Evolutionary conservation across 768 basidiomycete species (phyloP).

Genomic region (Phanerochaete sordida): DNA sequence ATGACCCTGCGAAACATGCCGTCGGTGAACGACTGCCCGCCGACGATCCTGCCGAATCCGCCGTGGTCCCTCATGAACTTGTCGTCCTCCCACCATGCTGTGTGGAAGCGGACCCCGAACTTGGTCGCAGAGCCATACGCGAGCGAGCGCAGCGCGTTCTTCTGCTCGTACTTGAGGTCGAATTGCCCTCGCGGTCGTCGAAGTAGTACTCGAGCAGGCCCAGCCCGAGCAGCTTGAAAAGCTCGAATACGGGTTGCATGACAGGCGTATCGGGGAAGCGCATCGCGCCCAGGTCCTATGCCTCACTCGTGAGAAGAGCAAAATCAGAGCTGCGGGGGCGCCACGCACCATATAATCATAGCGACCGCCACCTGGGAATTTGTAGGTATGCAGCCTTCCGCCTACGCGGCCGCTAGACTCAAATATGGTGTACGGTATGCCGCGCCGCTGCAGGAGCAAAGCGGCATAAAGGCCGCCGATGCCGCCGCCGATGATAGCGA

Average conservation of each 20-base stretch:
- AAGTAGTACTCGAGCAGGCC: background rate
- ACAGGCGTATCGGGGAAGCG: slow-evolving; percentile 17
- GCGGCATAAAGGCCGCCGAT: slow-evolving; percentile 2
- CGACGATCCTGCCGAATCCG: slow-evolving; percentile 13
- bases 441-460: background rate
- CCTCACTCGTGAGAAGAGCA: background rate
- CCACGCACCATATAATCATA: background rate
- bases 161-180: slow-evolving; percentile 16
- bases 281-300: slow-evolving; percentile 23
- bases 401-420: background rate
- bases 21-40: slow-evolving; percentile 34
- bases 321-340: background rate
- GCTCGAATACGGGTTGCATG: slow-evolving; percentile 17
- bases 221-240: slow-evolving; percentile 6
- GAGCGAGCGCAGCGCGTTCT: slow-evolving; percentile 35
- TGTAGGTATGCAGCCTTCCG: background rate
- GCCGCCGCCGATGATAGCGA: slow-evolving; percentile 2
- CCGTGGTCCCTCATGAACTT: slow-evolving; percentile 7
- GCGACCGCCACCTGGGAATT: background rate
- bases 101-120: slow-evolving; percentile 40
- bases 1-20: slow-evolving; percentile 29
- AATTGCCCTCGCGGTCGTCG: background rate
- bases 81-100: slow-evolving; percentile 38
- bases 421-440: background rate
- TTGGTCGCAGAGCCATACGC: slow-evolving; percentile 37